Base-by-base conservation (phyloP, 2,329 filamentous ascomycete genomes). In the Ophioceras dolichostomum region DNA sequence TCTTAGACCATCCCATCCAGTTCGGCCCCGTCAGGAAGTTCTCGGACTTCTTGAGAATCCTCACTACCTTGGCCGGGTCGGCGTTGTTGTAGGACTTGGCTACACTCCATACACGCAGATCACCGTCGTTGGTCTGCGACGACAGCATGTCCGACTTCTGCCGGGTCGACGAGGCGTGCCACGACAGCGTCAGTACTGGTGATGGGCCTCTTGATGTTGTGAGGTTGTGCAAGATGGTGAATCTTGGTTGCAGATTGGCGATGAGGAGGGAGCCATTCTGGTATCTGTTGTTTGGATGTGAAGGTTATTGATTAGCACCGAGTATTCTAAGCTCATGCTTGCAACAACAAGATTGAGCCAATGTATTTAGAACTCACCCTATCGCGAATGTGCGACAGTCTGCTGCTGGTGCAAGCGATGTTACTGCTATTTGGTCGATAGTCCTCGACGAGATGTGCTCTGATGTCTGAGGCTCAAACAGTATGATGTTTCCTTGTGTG, bases 1-100 rank as follows among this genome's bases (percentile, higher is more conserved):
- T 96, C 62, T 95, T 96, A 0, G 91, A 96, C 91, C 91, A 98
- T 16, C 79, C 83, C 68, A 95, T 88, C 91, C 91, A 98, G 55
- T 94, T 94, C 27, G 84, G 81, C 1, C 86, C 86, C 3, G 76
- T 62, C 24, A 76, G 64, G 46, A 73, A 78, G 45, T 78, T 78
- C 43, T 94, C 87, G 7, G 78, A 78, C 49, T 83, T 73, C 56
- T 85, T 89, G 34, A 98, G 64, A 20, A 93, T 79, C 43, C 91
- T 73, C 41, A 96, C 93, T 7, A 95, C 83, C 51, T 88, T 89
- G 26, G 88, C 88, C 14, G 80, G 70, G 47, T 94, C 83, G 34
- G 71, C 76, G 49, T 72, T 59, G 55, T 78, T 69, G 55, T 80
- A 65, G 41, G 72, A 73, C 59, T 96, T 98, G 16, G 89, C 77